A percentile compares a stretch with the other conserved stretches of the same genome.
phyloP scores from a whole-genome alignment of 179 eudicot species.

The Nepenthes alata region DNA sequence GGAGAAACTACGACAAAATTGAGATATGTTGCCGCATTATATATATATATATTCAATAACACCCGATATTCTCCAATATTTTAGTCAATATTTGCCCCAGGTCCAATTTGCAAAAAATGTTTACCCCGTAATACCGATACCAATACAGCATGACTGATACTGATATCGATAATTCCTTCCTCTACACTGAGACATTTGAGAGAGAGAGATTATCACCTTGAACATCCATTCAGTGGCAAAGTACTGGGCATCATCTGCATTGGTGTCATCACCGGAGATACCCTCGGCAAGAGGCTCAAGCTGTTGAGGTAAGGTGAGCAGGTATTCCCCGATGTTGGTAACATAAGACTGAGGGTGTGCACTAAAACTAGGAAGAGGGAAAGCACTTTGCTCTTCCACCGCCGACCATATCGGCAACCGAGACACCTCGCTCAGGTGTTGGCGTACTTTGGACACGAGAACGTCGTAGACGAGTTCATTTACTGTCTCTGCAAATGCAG shows the following conservation, averaged over 20 bases:
- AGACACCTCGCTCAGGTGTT: slow-evolving; percentile 67
- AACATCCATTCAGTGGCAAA: slow-evolving; percentile 99
- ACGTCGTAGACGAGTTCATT: slow-evolving; percentile 95
- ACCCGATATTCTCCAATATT: too few species aligned
- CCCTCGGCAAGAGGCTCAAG: slow-evolving; percentile 94
- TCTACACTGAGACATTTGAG: background rate
- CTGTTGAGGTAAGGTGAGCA: slow-evolving; percentile 93
- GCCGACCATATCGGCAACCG: slow-evolving; percentile 75
- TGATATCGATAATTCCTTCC: background rate
- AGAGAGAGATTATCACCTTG: slow-evolving; percentile 40
- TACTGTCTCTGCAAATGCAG: slow-evolving; percentile 78
- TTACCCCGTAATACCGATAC: too few species aligned
- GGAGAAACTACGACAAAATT: too few species aligned
- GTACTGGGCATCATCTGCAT: slow-evolving; percentile 81
- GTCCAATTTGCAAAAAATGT: too few species aligned
- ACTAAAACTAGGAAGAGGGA: slow-evolving; percentile 81
- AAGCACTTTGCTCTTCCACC: slow-evolving; percentile 61
- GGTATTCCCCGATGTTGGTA: slow-evolving; percentile 89
- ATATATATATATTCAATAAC: too few species aligned
- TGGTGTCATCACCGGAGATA: slow-evolving; percentile 57
- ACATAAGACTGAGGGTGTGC: slow-evolving; percentile 81
- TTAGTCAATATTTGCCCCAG: too few species aligned
- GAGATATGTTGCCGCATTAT: too few species aligned
- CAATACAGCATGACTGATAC: too few species aligned
- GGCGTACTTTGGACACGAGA: slow-evolving; percentile 80